Evolutionary conservation across 192 early-diverging fungal species (phyloP), one percentile per base, ranked within the genome.

Genomic region (Coemansia sp.): DNA sequence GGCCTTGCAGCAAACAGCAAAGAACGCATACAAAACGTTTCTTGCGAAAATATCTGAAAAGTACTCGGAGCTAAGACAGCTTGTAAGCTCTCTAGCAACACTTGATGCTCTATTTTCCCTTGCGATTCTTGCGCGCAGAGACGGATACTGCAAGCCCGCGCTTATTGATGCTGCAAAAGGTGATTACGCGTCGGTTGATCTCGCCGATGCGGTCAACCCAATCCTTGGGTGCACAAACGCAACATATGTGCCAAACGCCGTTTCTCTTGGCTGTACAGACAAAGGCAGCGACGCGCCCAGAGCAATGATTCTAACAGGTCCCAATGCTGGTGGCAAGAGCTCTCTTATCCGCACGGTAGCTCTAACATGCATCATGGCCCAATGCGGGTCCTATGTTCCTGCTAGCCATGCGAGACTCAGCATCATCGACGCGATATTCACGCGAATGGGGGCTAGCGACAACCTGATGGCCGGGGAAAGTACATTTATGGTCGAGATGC

Each of bases 311-410:
- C 77, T 99, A 33, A 98, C 97, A 0, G 97, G 97, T 8, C 96
- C 97, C 41, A 99, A 99, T 63, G 96, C 96, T 87, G 97, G 96
- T 67, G 97, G 97, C 48, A 99, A 99, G 85, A 93, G 90, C 17
- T 97, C 97, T 0, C 82, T 99, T 32, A 85, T 96, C 38, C 87
- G 97, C 59, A 95, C 95, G 72, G 91, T 92, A 1, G 96, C 94
- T 62, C 82, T 97, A 36, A 91, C 90, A 1, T 87, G 94, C 29
- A 90, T 99, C 41, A 92, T 99, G 93, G 96, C 95, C 4, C 96
- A 97, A 61, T 75, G 95, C 15, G 97, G 97, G 3, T 93, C 92
- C 53, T 95, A 92, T 62, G 94, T 99, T 20, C 93, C 96, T 1
- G 97, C 97, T 0, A 61, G 48, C 4, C 65, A 68, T 5, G 95